Conservation (phyloP, 192 early-diverging fungal genomes). For the Gaertneriomyces sp. region DNA sequence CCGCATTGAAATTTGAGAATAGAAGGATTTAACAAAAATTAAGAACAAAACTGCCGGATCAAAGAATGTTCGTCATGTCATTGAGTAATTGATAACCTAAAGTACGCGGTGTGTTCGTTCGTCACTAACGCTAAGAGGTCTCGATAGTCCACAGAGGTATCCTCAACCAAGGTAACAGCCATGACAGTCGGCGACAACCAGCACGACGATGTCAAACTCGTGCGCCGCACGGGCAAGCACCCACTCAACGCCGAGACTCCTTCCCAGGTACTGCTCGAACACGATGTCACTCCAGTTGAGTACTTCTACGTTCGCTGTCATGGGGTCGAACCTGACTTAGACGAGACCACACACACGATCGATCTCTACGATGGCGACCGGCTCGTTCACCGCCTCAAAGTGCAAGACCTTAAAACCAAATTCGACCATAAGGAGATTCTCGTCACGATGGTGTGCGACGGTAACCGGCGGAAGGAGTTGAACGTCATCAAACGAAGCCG, state of each 20-base stretch:
- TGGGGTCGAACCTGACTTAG: constrained; percentile 57
- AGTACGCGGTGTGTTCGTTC: no score
- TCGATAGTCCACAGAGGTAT: no score
- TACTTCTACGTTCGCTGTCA: constrained; percentile 72
- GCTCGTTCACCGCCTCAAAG: constrained; percentile 4
- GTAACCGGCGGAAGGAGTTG: constrained; percentile 68
- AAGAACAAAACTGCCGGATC: no score
- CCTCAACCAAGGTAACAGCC: no score
- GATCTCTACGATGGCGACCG: constrained; percentile 52
- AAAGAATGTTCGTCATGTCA: no score
- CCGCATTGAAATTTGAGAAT: no score
- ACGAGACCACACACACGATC: constrained; percentile 39
- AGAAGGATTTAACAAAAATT: no score
- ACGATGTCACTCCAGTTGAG: constrained; percentile 53
- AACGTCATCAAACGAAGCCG: constrained; percentile 59
- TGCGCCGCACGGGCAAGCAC: constrained; percentile 55
- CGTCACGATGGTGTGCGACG: constrained; percentile 60
- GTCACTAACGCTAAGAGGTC: no score
- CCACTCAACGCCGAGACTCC: constrained; percentile 60
- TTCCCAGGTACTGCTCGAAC: constrained; percentile 38
- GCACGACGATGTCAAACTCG: constrained; percentile 16
- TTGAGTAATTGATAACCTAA: no score
- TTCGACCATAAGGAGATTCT: constrained; percentile 17
- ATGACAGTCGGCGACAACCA: no score
- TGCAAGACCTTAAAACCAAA: constrained; percentile 8